A percentile compares a stretch with the other conserved stretches of the same genome.
Conservation (phyloP, 1,284 basidiomycete genomes). For the Irpex sp. region DNA sequence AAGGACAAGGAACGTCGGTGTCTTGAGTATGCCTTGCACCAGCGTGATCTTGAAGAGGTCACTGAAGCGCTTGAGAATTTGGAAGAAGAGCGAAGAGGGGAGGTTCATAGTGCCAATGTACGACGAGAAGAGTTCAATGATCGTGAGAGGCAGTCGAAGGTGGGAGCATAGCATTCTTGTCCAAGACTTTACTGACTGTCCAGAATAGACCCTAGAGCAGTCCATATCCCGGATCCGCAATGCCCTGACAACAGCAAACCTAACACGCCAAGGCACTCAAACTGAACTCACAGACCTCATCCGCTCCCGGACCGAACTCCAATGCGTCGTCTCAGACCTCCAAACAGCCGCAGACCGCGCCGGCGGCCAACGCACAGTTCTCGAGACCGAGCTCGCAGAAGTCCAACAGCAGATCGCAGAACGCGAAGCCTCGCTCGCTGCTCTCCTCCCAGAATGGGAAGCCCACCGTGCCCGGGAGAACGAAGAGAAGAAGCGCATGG, state of each 20-base stretch:
- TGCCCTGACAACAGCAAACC: constrained; percentile 61
- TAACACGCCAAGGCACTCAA: constrained; percentile 71
- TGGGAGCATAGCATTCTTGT: constrained; percentile 25
- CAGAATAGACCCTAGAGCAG: constrained; percentile 64
- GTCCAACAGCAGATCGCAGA: constrained; percentile 59
- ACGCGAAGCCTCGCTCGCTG: constrained; percentile 61
- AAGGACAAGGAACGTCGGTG: constrained; percentile 94
- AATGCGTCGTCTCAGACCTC: constrained; percentile 83
- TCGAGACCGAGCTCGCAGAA: constrained; percentile 63
- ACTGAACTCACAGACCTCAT: constrained; percentile 79
- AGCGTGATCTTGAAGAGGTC: constrained; percentile 88
- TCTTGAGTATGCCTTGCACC: constrained; percentile 93
- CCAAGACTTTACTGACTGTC: not conserved
- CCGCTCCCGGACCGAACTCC: constrained; percentile 74
- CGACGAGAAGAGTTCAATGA: constrained; percentile 79
- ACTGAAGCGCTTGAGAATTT: constrained; percentile 79
- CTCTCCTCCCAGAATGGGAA: constrained; percentile 68
- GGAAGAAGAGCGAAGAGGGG: constrained; percentile 78
- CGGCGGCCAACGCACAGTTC: constrained; percentile 60
- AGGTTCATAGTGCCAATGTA: constrained; percentile 82
- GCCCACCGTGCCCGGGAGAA: constrained; percentile 52
- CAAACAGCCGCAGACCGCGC: constrained; percentile 57
- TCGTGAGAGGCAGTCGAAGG: constrained; percentile 82
- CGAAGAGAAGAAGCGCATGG: constrained; percentile 68
- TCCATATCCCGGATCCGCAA: constrained; percentile 73